Evolutionary conservation across 2,329 filamentous ascomycete genomes (phyloP).

Genomic region (Colletotrichum lupini): DNA sequence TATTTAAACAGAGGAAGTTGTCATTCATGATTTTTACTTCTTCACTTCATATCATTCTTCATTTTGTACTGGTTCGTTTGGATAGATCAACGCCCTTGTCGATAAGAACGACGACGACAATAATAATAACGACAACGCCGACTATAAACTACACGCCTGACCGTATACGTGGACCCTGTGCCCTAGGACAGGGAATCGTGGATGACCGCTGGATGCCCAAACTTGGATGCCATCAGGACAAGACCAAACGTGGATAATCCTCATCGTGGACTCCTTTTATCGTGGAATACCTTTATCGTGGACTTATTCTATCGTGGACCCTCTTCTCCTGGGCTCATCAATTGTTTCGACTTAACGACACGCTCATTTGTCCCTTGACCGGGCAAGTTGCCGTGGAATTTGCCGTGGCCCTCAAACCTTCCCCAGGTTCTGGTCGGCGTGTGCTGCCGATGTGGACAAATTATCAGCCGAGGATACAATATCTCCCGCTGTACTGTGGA

Average conservation of each 20-base stretch:
- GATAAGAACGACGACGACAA: background rate
- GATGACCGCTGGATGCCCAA: background rate
- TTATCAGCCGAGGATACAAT: fast-evolving
- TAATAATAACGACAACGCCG: background rate
- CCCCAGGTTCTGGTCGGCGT: no score
- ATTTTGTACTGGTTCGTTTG: background rate
- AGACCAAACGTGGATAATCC: background rate
- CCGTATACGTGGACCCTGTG: background rate
- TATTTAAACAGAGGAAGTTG: background rate
- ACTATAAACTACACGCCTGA: background rate
- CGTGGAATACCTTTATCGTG: background rate
- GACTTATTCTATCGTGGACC: background rate
- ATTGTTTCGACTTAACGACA: fast-evolving
- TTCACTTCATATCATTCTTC: background rate
- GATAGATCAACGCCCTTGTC: background rate
- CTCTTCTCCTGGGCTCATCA: no score
- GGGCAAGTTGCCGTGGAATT: background rate
- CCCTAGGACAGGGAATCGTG: background rate
- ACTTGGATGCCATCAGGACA: background rate
- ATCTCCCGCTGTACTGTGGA: background rate
- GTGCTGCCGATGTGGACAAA: background rate
- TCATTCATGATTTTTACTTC: no score
- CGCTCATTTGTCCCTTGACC: background rate
- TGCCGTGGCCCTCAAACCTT: background rate
- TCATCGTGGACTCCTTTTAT: background rate